phyloP scores from a whole-genome alignment of 345 rosid genomes.

The Excoecaria agallocha region DNA sequence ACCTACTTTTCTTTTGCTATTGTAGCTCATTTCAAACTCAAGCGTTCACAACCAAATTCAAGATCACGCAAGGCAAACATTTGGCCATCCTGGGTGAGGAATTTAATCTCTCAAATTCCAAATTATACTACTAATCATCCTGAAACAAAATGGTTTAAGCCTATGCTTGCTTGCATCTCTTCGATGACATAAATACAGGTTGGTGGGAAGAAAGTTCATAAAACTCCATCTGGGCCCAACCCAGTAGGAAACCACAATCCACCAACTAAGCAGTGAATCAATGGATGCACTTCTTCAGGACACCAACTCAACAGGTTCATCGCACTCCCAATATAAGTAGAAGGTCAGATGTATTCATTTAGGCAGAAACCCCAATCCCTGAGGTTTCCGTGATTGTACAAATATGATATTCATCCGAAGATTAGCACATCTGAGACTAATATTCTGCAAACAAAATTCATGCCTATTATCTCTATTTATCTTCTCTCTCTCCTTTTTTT shows the following conservation, averaged over 20 bases:
- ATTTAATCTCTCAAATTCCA: background rate
- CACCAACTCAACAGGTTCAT: conserved; percentile 7
- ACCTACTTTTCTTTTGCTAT: background rate
- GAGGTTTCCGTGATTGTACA: conserved; percentile 28
- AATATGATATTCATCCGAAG: conserved; percentile 16
- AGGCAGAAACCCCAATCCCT: conserved; percentile 15
- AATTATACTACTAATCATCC: background rate
- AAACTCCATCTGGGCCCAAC: conserved; percentile 47
- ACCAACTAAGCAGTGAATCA: conserved; percentile 39
- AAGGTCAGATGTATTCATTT: conserved; percentile 25
- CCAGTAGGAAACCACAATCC: conserved; percentile 47
- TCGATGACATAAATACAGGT: conserved; percentile 32
- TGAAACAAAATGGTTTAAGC: background rate
- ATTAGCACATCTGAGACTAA: conserved; percentile 19
- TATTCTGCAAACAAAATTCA: background rate
- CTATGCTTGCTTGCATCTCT: background rate
- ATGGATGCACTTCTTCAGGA: conserved; percentile 15
- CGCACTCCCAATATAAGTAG: background rate
- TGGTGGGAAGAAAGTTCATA: conserved; percentile 37
- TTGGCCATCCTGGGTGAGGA: conserved; percentile 38
- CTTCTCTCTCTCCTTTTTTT: too few species aligned
- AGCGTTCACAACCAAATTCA: conserved; percentile 24
- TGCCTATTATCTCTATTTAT: conserved; percentile 4
- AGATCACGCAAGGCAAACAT: conserved; percentile 20
- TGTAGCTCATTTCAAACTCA: conserved; percentile 35